A percentile compares a stretch with the other conserved stretches of the same genome.
Evolutionary conservation across 176 grass and related monocot genomes (phyloP).

Genomic region (Triticum urartu): DNA sequence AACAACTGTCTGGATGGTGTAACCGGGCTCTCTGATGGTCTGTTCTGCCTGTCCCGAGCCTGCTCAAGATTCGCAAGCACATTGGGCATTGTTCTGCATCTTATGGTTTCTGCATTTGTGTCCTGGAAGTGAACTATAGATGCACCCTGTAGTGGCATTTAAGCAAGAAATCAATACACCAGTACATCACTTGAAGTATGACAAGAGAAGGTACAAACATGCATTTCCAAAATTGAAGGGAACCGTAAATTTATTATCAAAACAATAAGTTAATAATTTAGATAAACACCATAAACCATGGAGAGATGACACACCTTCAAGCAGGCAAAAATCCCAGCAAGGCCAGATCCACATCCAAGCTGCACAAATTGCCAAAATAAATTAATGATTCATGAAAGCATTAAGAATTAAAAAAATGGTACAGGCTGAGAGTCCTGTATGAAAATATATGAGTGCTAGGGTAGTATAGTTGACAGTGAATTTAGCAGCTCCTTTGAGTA

Average conservation of each 20-base stretch:
- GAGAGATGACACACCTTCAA: slow-evolving; percentile 66
- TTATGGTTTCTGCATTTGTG: slow-evolving; percentile 82
- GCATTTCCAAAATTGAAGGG: not conserved
- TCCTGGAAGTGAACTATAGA: slow-evolving; percentile 93
- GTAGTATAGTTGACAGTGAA: not conserved
- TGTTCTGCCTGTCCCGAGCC: slow-evolving; percentile 63
- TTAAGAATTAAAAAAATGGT: not conserved
- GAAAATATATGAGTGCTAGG: slow-evolving; percentile 10
- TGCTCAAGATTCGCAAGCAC: slow-evolving; percentile 93
- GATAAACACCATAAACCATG: not conserved
- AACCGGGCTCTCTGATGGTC: slow-evolving; percentile 83
- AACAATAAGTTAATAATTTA: slow-evolving; percentile 7
- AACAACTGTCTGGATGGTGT: slow-evolving; percentile 79
- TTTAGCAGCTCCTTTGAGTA: not conserved
- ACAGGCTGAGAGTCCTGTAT: not conserved
- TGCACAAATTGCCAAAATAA: slow-evolving; percentile 51
- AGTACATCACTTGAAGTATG: not conserved
- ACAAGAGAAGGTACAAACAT: slow-evolving; percentile 2
- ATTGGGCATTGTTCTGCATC: slow-evolving; percentile 87
- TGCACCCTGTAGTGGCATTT: slow-evolving; percentile 56
- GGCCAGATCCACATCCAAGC: slow-evolving; percentile 80
- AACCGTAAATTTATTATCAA: slow-evolving; percentile 11
- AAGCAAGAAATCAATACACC: slow-evolving; percentile 26
- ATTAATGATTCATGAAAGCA: slow-evolving; percentile 3
- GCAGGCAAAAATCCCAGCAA: slow-evolving; percentile 88